Base-by-base conservation (phyloP, 2,329 filamentous ascomycete genomes). In the Metarhizium anisopliae region DNA sequence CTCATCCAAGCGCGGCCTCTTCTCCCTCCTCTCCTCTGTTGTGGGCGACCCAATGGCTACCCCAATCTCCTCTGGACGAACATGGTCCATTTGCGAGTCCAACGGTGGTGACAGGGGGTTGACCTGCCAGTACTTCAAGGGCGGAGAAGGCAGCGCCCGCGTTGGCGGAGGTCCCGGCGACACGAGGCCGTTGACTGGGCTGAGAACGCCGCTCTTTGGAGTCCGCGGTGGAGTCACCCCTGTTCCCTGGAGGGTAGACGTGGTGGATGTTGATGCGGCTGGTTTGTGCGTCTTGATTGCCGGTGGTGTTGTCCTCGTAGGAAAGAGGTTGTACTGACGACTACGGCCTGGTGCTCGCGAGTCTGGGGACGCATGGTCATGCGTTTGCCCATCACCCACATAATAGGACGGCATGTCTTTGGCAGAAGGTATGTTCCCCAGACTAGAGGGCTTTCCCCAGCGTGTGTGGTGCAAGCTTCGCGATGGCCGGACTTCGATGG, bases 91-190 rank as follows among this genome's bases (percentile, higher is more conserved):
- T 6, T 32, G 7, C 8, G 20, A 40, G 2, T 52, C 35, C 5
- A 47, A 38, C 7, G 54, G 40, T 13, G 56, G 47, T 11, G 50
- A 50, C 32, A 58, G 47, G n/a, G 58, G 53, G 32, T 53, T 55
- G 2, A 20, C 14, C 14, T 57, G 55, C 57, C 56, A 52, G 18
- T 40, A 18, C 36, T 52, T 52, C 18, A 50, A 29, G 6, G 69
- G 68, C 6, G 67, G 66, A 1, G 62, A 60, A 0, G 75, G 74
- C 2, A 79, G 69, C 3, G 74, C 73, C n/a, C 70, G 67, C 5
- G 59, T 74, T 0, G 77, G 77, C 0, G 77, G 76, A 0, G 78
- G 76, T 0, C 76, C 74, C 20, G 72, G 64, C 20, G 45, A 49
- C 11, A 30, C 25, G 16, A 30, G 45, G 45, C 45, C 45, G 0